phyloP scores from a whole-genome alignment of 768 basidiomycete species.

The Boletus tylopilopsis region DNA sequence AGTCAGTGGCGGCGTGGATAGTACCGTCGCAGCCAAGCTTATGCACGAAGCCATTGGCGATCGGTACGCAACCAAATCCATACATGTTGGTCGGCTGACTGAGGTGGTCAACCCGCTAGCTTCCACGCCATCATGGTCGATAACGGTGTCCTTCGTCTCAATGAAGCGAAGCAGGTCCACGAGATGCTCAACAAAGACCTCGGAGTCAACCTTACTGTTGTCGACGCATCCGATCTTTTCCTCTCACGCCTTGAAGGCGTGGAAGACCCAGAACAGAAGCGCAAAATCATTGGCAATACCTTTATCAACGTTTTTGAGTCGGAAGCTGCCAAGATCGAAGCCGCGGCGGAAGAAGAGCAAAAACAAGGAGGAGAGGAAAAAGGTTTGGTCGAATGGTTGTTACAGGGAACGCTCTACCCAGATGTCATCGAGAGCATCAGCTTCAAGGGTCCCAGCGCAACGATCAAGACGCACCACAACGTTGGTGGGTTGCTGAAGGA shows the following conservation, averaged over 20 bases:
- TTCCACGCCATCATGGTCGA: conserved; percentile 99
- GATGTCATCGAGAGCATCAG: conserved; percentile 99
- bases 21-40: conserved; percentile 95
- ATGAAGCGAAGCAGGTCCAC: conserved; percentile 89
- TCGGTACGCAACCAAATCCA: conserved; percentile 52
- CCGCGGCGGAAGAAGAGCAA: conserved; percentile 73
- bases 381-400: conserved; percentile 93
- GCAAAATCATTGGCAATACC: conserved; percentile 98
- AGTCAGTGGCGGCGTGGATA: conserved; percentile 96
- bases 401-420: conserved; percentile 97
- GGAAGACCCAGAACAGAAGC: conserved; percentile 95
- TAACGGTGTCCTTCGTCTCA: conserved; percentile 91
- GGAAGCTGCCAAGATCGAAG: conserved; percentile 89
- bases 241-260: conserved; percentile 83
- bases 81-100: neutral
- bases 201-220: conserved; percentile 93
- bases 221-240: conserved; percentile 94
- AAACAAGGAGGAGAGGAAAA: conserved; percentile 63
- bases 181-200: conserved; percentile 91
- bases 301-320: conserved; percentile 97
- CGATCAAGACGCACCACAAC: conserved; percentile 99
- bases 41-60: conserved; percentile 99
- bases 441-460: conserved; percentile 98
- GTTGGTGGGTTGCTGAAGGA: conserved; percentile 94
- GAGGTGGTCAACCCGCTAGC: conserved; percentile 36